Evolutionary conservation across 2,329 filamentous ascomycete genomes (phyloP).

Genomic region (Aureobasidium sp.): DNA sequence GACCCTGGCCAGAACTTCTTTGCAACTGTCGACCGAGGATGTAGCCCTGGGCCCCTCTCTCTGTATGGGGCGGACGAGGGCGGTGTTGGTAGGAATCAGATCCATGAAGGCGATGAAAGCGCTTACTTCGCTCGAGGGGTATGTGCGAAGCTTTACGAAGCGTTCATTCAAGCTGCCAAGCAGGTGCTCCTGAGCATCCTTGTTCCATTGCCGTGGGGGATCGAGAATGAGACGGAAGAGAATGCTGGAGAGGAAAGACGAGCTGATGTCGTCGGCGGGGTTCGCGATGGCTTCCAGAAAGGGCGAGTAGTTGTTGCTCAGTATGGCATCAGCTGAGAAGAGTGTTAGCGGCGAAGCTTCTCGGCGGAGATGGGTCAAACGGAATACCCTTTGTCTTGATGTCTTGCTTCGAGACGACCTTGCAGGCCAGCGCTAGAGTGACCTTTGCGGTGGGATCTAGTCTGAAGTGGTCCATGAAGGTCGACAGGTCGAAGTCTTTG

Average conservation of each 20-base stretch:
- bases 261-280: constrained; percentile 52
- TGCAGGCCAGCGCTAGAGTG: constrained; percentile 80
- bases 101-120: constrained; percentile 62
- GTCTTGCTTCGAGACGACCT: constrained; percentile 69
- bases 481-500: constrained; percentile 90
- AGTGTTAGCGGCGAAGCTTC: neutral
- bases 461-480: constrained; percentile 94
- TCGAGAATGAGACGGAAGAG: constrained; percentile 82
- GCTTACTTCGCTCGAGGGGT: constrained; percentile 62
- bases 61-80: constrained; percentile 59
- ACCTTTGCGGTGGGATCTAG: constrained; percentile 83
- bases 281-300: constrained; percentile 71
- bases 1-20: constrained; percentile 48
- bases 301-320: constrained; percentile 67
- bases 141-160: constrained; percentile 55
- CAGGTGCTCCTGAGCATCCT: constrained; percentile 62
- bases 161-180: constrained; percentile 57
- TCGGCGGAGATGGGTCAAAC: neutral
- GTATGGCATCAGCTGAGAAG: constrained; percentile 70
- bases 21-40: constrained; percentile 62
- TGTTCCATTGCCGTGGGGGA: constrained; percentile 77
- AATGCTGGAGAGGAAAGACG: constrained; percentile 66
- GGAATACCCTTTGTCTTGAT: constrained; percentile 75
- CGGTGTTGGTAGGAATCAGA: constrained; percentile 49
- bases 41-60: constrained; percentile 68